Base-by-base conservation (phyloP, 2,329 filamentous ascomycete genomes). In the Alternaria ethzedia region DNA sequence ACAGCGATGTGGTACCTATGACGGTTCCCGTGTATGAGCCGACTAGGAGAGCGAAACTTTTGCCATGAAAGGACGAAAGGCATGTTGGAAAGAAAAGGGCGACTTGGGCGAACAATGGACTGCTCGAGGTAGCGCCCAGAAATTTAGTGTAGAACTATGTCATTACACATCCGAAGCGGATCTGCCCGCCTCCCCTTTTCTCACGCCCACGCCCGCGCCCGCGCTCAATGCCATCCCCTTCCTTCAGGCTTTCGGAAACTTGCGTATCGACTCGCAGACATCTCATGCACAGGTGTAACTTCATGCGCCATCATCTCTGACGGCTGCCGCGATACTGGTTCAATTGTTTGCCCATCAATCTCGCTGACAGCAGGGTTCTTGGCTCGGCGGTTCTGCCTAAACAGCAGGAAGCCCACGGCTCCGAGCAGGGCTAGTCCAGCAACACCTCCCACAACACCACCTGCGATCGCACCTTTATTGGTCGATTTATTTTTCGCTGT, bases 1-100 rank as follows among this genome's bases (percentile, higher is more conserved):
- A 83, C 11, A 25, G 11, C 7, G 15, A 51, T 11, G 47, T 61
- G 2, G 44, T 63, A 43, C 66, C 57, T 17, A 65, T 73, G 64
- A 30, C 65, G 4, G 57, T 73, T 13, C 59, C 64, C 4, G 45
- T 51, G 2, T 72, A 66, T 49, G 63, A 67, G 25, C 64, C 68
- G 4, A 74, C 70, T 2, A 70, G 62, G 57, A 61, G 17, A 30
- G 70, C 59, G 10, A 57, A 57, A 11, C 30, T 65, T 13, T 49
- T 65, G 13, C 12, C n/a, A 11, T 63, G 52, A 52, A 6, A 21
- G 49, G 9, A 15, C 8, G 36, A 45, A n/a, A 46, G 17, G 15
- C 28, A 25, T 41, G 20, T 21, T 44, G 20, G 20, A 15, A 13
- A 5, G 49, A 9, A 1, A 23, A 36, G 20, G 28, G 49, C 23